Evolutionary conservation across 371 early-diverging fungal genomes (phyloP), one percentile per base, ranked within the genome.

Genomic region (Coemansia sp.): DNA sequence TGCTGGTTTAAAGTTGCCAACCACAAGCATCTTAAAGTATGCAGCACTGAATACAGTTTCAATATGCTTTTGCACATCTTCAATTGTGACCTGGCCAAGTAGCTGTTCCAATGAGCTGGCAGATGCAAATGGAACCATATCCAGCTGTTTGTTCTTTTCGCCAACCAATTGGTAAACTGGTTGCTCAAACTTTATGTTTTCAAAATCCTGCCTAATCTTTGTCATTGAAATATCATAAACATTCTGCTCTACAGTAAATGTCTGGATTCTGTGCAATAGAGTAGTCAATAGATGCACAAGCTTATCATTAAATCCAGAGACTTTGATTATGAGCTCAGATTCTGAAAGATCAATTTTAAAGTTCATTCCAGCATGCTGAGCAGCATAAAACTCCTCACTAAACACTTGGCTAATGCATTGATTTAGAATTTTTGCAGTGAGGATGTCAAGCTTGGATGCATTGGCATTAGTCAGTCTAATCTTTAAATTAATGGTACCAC

Each of bases 131-230:
- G 59, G 59, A 12, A 40, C 59, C 37, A 20, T 12, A 16, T 59
- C 14, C 6, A 59, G 33, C 12, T 59, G 40, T 1, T 21, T 14
- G n/a, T 18, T 25, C 33, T 30, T 55, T 18, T 18, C 21, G 18
- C 8, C 1, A 26, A 42, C 11, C 20, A 64, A 40, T 44, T 55
- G 47, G 2, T n/a, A 6, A 2, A 18, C 1, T 6, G 60, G 47
- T 9, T 25, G 14, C 11, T 94, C 68, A 90, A 81, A 51, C 81
- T 91, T 89, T 68, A 88, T 89, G 5, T 87, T 89, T 23, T 93
- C 70, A 58, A 86, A 87, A 0, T 84, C 84, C 16, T 86, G 79
- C 69, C 89, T 87, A 75, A 89, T 89, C 52, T 87, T 73, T 5
- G 93, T 91, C 59, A 91, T 91, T 18, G 23, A 23, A 23, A 23